Conservation (phyloP, 169 alveolate genomes). For the Eimeria nieschulzi region DNA sequence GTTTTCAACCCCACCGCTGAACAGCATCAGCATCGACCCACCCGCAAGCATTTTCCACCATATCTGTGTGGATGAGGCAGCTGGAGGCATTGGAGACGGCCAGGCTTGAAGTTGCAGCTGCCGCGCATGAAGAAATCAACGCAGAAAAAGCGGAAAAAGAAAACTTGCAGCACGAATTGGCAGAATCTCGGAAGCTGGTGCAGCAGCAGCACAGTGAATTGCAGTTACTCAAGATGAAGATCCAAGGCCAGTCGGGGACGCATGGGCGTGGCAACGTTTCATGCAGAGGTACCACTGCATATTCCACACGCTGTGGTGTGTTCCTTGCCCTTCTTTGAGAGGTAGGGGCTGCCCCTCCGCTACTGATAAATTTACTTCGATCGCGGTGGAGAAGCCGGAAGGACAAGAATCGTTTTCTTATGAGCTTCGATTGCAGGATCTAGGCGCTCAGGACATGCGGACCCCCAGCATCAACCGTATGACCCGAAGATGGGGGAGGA, state of each 20-base stretch:
- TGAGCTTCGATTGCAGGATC: slow-evolving; percentile 14
- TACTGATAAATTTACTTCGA: too few species aligned
- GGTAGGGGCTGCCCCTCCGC: too few species aligned
- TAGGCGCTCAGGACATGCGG: background rate
- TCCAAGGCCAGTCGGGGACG: background rate
- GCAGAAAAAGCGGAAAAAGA: background rate
- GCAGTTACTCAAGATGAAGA: slow-evolving; percentile 8
- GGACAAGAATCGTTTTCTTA: background rate
- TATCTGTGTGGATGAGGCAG: background rate
- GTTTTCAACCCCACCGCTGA: background rate
- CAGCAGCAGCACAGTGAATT: slow-evolving; percentile 23
- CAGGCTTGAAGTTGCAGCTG: background rate
- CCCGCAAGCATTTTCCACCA: background rate
- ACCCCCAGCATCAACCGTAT: background rate
- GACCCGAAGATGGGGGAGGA: background rate
- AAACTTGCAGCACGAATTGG: slow-evolving; percentile 39
- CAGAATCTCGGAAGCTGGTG: slow-evolving; percentile 35
- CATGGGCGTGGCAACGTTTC: background rate
- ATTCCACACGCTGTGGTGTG: background rate
- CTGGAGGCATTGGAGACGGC: slow-evolving; percentile 53
- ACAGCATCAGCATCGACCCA: too few species aligned
- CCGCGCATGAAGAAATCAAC: slow-evolving; percentile 25
- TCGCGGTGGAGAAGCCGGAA: background rate
- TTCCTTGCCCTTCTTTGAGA: background rate
- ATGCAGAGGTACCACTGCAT: slow-evolving; percentile 24